Conservation (phyloP, 495 filamentous ascomycete species). For the Xylaria sp. region DNA sequence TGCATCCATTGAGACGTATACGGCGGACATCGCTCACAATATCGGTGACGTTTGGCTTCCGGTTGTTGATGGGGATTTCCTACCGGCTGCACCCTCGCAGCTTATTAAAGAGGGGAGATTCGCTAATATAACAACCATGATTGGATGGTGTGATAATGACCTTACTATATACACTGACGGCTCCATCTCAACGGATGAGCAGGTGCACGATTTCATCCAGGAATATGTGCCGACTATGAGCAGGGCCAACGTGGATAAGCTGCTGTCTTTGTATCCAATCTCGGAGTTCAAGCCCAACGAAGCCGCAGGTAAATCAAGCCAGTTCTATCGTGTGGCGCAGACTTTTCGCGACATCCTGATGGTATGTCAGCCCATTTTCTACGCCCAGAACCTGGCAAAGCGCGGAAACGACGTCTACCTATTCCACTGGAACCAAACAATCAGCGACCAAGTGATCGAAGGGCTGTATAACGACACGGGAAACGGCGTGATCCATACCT, state of each 20-base stretch:
- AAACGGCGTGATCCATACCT: conserved; percentile 51
- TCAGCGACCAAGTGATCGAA: conserved; percentile 42
- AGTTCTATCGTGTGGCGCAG: conserved; percentile 54
- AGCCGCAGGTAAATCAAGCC: conserved; percentile 39
- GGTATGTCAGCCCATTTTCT: conserved; percentile 52
- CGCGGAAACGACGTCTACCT: conserved; percentile 45
- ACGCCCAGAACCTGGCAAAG: conserved; percentile 45
- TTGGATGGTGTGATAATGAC: conserved; percentile 41
- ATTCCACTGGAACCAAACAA: conserved; percentile 53
- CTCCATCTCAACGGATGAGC: conserved; percentile 48
- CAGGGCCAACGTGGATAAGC: conserved; percentile 29
- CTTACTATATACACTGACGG: conserved; percentile 32
- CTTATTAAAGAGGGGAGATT: conserved; percentile 44
- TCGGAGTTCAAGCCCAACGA: conserved; percentile 42
- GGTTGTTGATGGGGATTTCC: conserved; percentile 50
- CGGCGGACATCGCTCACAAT: conserved; percentile 33
- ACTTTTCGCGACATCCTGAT: conserved; percentile 56
- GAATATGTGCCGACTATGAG: conserved; percentile 59
- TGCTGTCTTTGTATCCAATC: conserved; percentile 49
- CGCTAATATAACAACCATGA: conserved; percentile 44
- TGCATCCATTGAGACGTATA: conserved; percentile 31
- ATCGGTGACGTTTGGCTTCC: conserved; percentile 44
- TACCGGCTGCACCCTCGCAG: conserved; percentile 47
- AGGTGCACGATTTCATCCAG: conserved; percentile 60
- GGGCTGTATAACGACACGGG: conserved; percentile 39